Percentiles rank a stretch among this genome's conserved stretches.
Conservation (phyloP, 352 stramenopile genomes). For the Phytophthora tubulina region DNA sequence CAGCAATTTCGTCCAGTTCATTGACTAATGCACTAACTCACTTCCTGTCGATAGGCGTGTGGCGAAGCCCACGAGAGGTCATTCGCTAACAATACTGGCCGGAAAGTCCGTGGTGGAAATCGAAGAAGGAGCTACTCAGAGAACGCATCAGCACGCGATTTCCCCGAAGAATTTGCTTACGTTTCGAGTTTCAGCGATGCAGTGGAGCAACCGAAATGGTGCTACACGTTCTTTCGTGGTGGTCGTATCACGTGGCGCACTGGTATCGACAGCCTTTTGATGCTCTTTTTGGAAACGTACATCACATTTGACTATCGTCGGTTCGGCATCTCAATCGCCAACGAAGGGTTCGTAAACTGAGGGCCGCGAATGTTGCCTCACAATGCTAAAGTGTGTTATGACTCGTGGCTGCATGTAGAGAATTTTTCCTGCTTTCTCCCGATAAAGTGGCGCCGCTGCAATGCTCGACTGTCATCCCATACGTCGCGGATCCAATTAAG, state of each 20-base stretch:
- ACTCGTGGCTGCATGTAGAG: constrained; percentile 40
- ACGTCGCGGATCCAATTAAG: constrained; percentile 82
- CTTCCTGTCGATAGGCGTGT: constrained; percentile 58
- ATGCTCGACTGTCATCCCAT: constrained; percentile 59
- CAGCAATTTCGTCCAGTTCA: background rate
- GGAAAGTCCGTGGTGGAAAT: constrained; percentile 28
- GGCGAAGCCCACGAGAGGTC: constrained; percentile 71
- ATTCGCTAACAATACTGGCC: constrained; percentile 38
- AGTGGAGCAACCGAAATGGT: constrained; percentile 45
- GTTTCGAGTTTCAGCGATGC: constrained; percentile 12
- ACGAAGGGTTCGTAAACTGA: constrained; percentile 59
- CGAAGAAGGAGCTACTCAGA: constrained; percentile 51
- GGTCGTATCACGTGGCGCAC: constrained; percentile 74
- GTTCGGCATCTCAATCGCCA: constrained; percentile 82
- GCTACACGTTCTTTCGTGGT: constrained; percentile 76
- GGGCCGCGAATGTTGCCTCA: background rate
- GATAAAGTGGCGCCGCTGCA: constrained; percentile 53
- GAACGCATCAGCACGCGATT: constrained; percentile 20
- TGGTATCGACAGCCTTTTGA: constrained; percentile 73
- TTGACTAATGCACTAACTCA: background rate
- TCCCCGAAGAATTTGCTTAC: constrained; percentile 39
- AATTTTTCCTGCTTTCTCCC: constrained; percentile 72
- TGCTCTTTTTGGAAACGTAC: constrained; percentile 88
- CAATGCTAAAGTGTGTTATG: constrained; percentile 9
- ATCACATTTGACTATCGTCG: constrained; percentile 86